Evolutionary conservation across 805 yeast species (phyloP).

Genomic region (Candida bentonensis): DNA sequence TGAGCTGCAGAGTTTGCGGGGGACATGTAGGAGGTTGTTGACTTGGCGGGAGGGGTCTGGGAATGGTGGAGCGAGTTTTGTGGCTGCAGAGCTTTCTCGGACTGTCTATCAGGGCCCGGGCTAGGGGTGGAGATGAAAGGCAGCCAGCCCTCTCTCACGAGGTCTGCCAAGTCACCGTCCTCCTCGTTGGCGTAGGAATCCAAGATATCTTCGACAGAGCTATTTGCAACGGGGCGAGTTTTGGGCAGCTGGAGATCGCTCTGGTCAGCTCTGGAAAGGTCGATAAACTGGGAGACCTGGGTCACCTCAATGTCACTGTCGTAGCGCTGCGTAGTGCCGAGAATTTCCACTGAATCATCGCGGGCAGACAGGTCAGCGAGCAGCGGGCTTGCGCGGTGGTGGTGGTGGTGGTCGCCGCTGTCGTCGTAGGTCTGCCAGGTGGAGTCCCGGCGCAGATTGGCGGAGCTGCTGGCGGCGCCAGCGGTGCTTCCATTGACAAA

Average conservation of each 20-base stretch:
- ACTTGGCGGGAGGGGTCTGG: too few species aligned
- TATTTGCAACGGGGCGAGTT: background rate
- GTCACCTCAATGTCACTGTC: background rate
- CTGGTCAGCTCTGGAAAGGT: background rate
- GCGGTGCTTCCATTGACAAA: background rate
- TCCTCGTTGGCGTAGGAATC: background rate
- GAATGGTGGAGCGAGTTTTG: too few species aligned
- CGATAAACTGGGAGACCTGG: background rate
- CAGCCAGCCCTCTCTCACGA: background rate
- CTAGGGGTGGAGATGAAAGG: background rate
- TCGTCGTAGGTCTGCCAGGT: background rate
- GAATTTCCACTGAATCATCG: background rate
- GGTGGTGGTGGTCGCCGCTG: background rate
- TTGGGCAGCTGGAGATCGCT: background rate
- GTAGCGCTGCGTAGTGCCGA: background rate
- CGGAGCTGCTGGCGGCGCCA: background rate
- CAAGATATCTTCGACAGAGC: background rate
- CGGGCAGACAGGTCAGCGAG: background rate
- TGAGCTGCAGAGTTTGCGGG: too few species aligned
- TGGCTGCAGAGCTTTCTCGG: too few species aligned
- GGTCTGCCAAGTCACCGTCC: background rate
- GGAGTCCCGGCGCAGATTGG: background rate
- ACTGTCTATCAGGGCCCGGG: too few species aligned
- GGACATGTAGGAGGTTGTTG: too few species aligned
- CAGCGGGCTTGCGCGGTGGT: background rate